phyloP scores from a whole-genome alignment of 2,329 filamentous ascomycete genomes.

The Orbilia javanica region DNA sequence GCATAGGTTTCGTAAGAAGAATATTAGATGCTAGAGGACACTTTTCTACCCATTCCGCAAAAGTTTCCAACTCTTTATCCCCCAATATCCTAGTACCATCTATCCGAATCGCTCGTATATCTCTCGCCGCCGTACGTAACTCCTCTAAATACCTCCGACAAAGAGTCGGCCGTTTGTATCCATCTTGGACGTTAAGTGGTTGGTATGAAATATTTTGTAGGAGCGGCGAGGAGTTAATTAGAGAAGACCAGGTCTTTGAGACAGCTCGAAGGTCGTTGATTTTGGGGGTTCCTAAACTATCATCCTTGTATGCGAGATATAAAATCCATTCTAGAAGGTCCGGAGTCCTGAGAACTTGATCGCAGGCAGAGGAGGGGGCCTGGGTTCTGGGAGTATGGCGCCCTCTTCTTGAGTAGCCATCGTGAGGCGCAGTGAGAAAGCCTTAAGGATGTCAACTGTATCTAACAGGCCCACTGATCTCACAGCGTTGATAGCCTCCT shows the following conservation, averaged over 20 bases:
- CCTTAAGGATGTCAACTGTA: too few species aligned
- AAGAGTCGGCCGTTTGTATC: not conserved
- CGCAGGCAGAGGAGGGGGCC: not conserved
- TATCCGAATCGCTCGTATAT: not conserved
- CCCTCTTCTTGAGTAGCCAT: too few species aligned
- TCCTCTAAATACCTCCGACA: not conserved
- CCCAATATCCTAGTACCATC: not conserved
- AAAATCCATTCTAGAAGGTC: not conserved
- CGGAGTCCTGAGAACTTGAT: not conserved
- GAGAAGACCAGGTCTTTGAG: not conserved
- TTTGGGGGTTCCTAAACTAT: not conserved
- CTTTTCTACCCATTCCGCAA: not conserved
- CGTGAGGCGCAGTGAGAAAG: too few species aligned
- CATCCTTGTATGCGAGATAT: not conserved
- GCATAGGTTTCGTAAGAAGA: not conserved
- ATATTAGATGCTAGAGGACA: not conserved
- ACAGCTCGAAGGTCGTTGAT: not conserved
- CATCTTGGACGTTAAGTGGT: not conserved
- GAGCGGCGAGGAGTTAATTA: not conserved
- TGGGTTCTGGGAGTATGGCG: too few species aligned
- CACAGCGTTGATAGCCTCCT: too few species aligned
- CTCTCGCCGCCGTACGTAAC: not conserved
- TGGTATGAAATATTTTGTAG: not conserved
- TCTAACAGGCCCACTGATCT: too few species aligned
- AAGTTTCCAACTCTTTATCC: not conserved